Evolutionary conservation across 2,329 filamentous ascomycete genomes (phyloP), one percentile per base, ranked within the genome.

Genomic region (Penicillium hesseltinei): DNA sequence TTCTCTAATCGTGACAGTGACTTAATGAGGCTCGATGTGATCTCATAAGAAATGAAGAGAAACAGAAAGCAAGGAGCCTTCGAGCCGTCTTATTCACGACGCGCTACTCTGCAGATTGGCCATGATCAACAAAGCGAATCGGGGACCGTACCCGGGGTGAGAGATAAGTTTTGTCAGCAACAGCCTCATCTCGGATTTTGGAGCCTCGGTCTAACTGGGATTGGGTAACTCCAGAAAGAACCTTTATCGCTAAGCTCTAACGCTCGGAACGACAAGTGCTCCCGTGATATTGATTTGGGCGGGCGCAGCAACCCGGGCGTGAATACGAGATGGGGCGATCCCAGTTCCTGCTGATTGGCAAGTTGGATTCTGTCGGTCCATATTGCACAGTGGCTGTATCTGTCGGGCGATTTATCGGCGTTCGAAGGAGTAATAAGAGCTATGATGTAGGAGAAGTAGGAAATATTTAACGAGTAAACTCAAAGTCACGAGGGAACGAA

Each of bases 261-360:
- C 29, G 15, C 42, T 57, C 47, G 10, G 45, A 52, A 11, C 36
- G 35, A 51, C 42, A 57, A 51, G 11, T 52, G 52, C 40, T 35
- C 58, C 50, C 57, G 56, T 61, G 62, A 57, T 52, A 33, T 35
- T 36, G 47, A 51, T 15, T n/a, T 38, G 56, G 31, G 31, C 38
- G 49, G 49, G 45, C 43, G 58, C 58, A 57, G 35, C 25, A 48
- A 45, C 46, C 40, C 40, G 56, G 62, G 57, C 57, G 43, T 46
- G 29, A 48, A 64, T 64, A 65, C 63, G 63, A 64, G 60, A 51
- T 13, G 54, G 54, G 56, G 54, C 54, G 39, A 19, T 23, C 15
- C n/a, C 15, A 9, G 21, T 39, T 13, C 17, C 45, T 9, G 29
- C 39, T 60, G 56, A 63, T 65, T 65, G 61, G 62, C 46, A 40